Evolutionary conservation across 768 basidiomycete genomes (phyloP).

Genomic region (Tephrocybe sp.): DNA sequence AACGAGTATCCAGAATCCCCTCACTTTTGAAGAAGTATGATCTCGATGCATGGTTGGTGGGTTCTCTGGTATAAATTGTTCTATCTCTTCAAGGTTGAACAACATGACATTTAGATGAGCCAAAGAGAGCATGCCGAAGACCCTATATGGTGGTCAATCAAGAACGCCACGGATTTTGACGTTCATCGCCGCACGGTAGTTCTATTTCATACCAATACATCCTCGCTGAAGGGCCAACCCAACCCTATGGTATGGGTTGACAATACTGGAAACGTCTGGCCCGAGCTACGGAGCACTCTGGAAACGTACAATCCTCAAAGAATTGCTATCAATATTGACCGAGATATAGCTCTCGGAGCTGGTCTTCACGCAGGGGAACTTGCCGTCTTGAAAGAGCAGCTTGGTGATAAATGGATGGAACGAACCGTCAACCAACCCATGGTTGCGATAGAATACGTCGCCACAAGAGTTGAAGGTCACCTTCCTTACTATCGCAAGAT

Average conservation of each 20-base stretch:
- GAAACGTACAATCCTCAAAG: conserved; percentile 33
- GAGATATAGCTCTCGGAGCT: conserved; percentile 44
- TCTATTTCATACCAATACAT: conserved; percentile 45
- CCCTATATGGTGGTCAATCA: conserved; percentile 50
- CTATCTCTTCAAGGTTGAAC: not conserved
- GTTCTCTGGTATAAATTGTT: not conserved
- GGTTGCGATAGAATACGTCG: conserved; percentile 47
- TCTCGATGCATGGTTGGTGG: conserved; percentile 42
- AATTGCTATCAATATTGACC: conserved; percentile 47
- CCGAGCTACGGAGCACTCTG: conserved; percentile 37
- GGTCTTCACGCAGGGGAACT: conserved; percentile 51
- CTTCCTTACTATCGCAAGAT: conserved; percentile 41
- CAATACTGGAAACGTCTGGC: conserved; percentile 49
- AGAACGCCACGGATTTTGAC: conserved; percentile 46
- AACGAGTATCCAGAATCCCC: conserved; percentile 41
- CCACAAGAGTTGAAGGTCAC: conserved; percentile 39
- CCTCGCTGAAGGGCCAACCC: conserved; percentile 31
- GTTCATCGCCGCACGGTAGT: conserved; percentile 47
- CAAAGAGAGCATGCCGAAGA: conserved; percentile 55
- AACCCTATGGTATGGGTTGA: conserved; percentile 48
- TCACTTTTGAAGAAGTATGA: conserved; percentile 39
- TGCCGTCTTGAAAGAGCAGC: conserved; percentile 31
- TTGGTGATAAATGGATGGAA: conserved; percentile 41
- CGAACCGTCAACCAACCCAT: conserved; percentile 40
- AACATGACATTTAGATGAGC: conserved; percentile 29